Percentiles rank a stretch among this genome's conserved stretches.
Conservation (phyloP, 305 asterid genomes). For the Vinca major region DNA sequence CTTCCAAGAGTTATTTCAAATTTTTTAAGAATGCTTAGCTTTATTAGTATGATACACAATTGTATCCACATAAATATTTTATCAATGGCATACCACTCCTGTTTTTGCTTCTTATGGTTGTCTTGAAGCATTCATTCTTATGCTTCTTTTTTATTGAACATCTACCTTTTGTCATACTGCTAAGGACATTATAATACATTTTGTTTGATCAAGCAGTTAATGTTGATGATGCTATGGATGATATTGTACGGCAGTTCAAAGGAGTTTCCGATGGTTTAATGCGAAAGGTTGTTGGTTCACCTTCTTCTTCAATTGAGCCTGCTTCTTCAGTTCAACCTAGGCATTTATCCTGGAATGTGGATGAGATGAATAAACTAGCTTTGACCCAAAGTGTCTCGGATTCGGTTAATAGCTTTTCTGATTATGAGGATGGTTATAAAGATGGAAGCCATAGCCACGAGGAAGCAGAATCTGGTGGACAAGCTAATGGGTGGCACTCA, state of each 20-base stretch:
- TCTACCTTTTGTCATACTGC: conserved; percentile 9
- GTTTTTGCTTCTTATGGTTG: no score
- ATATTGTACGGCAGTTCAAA: conserved; percentile 89
- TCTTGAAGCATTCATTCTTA: not conserved
- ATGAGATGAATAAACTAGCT: conserved; percentile 48
- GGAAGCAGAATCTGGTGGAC: conserved; percentile 37
- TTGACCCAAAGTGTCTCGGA: conserved; percentile 47
- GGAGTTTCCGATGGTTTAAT: conserved; percentile 87
- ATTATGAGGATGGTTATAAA: conserved; percentile 67
- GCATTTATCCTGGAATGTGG: conserved; percentile 59
- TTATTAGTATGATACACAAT: no score
- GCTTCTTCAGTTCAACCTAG: conserved; percentile 32
- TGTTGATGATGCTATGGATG: conserved; percentile 98
- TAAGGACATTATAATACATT: conserved; percentile 10
- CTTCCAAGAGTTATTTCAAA: no score
- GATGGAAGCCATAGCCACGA: conserved; percentile 44
- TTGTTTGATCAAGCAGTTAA: conserved; percentile 42
- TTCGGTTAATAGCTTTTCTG: conserved; percentile 68
- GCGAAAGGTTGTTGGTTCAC: conserved; percentile 58
- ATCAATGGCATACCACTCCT: no score
- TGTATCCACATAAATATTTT: no score
- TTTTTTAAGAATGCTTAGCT: no score
- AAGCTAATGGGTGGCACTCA: conserved; percentile 50
- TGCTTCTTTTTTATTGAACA: not conserved
- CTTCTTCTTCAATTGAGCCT: conserved; percentile 40